Evolutionary conservation across 805 yeast genomes (phyloP).

Genomic region (Hyphopichia homilentoma): DNA sequence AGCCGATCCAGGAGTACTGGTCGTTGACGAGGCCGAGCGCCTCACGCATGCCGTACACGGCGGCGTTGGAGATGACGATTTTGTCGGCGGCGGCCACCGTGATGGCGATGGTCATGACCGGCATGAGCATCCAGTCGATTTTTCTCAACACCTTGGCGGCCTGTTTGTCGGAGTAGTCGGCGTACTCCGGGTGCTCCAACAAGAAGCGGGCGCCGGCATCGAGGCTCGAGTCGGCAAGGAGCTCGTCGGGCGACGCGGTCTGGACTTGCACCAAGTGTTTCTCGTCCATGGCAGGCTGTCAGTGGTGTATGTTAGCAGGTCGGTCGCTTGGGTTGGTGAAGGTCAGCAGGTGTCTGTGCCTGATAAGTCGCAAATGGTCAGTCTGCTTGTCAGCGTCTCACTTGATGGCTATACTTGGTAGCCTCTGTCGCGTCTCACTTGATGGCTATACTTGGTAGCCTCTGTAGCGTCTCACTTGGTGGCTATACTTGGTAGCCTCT

Average conservation of each 20-base stretch:
- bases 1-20: constrained; percentile 8
- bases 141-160: constrained; percentile 2
- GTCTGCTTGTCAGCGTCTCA: too few species aligned
- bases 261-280: not conserved
- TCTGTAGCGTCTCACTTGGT: too few species aligned
- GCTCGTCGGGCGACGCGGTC: not conserved
- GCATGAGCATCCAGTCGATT: constrained; percentile 12
- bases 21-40: constrained; percentile 5
- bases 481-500: too few species aligned
- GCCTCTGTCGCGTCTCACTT: too few species aligned
- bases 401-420: too few species aligned
- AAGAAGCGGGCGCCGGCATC: constrained; percentile 20
- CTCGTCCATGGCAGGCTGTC: too few species aligned
- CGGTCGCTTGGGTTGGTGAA: too few species aligned
- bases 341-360: too few species aligned
- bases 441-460: too few species aligned
- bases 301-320: too few species aligned
- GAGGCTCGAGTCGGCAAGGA: constrained; percentile 1
- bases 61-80: constrained; percentile 6
- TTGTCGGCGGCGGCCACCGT: constrained; percentile 13
- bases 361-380: too few species aligned
- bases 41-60: constrained; percentile 5
- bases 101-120: constrained; percentile 13
- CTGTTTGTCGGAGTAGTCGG: constrained; percentile 11
- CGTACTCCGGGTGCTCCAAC: constrained; percentile 17